These are phyloP conservation scores for Phycomyces blakesleeanus DNA, from an alignment of 192 early-diverging fungal species.

Conservation along the genomic window DNA sequence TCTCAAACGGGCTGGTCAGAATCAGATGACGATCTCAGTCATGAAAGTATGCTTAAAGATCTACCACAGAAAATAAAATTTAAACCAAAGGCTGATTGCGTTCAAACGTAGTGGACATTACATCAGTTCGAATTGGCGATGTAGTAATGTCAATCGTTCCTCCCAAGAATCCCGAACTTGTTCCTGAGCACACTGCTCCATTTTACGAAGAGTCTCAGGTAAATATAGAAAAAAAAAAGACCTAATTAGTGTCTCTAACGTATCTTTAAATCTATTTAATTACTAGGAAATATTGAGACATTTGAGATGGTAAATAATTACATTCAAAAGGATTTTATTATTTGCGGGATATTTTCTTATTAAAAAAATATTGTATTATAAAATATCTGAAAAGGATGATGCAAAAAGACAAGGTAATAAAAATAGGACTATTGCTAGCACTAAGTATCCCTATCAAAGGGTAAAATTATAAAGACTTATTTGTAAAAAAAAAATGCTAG, in stretches of 20 bases:
- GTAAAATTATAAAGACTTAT: not conserved
- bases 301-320: conserved; percentile 37
- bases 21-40: conserved; percentile 27
- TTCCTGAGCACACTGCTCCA: conserved; percentile 46
- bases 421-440: not conserved
- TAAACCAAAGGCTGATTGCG: not conserved
- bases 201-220: conserved; percentile 57
- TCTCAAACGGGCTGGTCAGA: conserved; percentile 29
- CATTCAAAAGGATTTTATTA: too few species aligned
- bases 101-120: conserved; percentile 35
- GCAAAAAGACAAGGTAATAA: conserved; percentile 64
- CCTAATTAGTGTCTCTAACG: not conserved
- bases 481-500: conserved; percentile 10
- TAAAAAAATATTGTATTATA: not conserved
- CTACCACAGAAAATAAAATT: not conserved
- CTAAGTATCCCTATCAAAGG: too few species aligned
- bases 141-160: conserved; percentile 45
- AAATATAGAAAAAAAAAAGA: not conserved
- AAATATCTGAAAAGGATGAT: conserved; percentile 86
- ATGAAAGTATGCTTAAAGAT: conserved; percentile 24
- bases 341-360: too few species aligned
- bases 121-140: conserved; percentile 54
- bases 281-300: conserved; percentile 35
- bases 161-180: conserved; percentile 45
- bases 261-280: not conserved